Base-by-base conservation (phyloP, 441 rosid species). In the Erysimum cheiri region DNA sequence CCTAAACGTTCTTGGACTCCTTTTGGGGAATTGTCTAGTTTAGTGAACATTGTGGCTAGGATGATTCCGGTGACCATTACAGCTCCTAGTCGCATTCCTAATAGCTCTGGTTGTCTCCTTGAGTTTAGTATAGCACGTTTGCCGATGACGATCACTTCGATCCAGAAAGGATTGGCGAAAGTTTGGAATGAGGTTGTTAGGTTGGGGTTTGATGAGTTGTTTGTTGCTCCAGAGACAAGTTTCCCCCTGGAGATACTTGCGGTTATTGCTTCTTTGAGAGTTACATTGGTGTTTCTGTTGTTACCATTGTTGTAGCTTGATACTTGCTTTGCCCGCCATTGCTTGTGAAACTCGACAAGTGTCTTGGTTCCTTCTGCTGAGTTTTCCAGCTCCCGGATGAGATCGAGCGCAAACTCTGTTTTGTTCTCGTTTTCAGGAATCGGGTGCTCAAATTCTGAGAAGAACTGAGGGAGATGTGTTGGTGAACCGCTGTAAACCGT, bases 1-100 rank as follows among this genome's bases (percentile, higher is more conserved):
- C 96, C 95, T 46, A 90, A 8, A 11, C 96, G 84, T 72, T 90
- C 96, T 67, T 90, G 93, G 3, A 82, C 85, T 0, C 98, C 98
- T 80, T 85, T 84, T 3, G 96, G 98, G 0, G 98, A 90, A 72
- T 75, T 71, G 75, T 92, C 95, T 0, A 90, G 87, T 7, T 87
- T 75, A 78, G 84, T 70, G 78, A 85, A 92, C 6, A 90, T 80
- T 50, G 93, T 85, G 0, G 98, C 96, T 52, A 92, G 53, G 79
- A 92, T 92, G 60, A 87, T 64, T 31, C 86, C 98, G 0, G 96
- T 92, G 7, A 90, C 72, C 33, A 90, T 75, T 14, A 92, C 92
- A 0, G 95, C 93, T 3, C 88, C 96, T 5, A 92, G 74, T 1
- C 98, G 84, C 70, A 90, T 86, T 19, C 88, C 93, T 1, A 88